Evolutionary conservation across 169 alveolate species (phyloP), one percentile per base, ranked within the genome.

Genomic region (Eimeria necatrix): DNA sequence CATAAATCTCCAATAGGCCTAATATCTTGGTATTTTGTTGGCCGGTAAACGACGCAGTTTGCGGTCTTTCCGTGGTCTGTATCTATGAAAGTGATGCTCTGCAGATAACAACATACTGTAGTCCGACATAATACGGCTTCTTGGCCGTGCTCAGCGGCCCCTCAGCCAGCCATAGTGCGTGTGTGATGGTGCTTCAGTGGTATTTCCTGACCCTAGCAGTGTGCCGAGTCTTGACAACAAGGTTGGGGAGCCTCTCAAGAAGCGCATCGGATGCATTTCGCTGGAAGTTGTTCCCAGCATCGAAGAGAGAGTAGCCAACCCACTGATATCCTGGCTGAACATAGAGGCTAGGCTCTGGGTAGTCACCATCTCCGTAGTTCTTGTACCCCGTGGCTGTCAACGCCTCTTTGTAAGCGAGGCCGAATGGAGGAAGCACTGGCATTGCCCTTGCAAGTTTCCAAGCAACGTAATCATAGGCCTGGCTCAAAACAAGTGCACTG

Each of bases 41-140:
- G 95, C 8, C 95, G 92, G 52, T 92, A 92, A 52, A 92, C 84
- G 18, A 92, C 95, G 61, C 95, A 92, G 86, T 81, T 78, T 4
- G 95, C 95, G n/a, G 76, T 59, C 59, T 83, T 83, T 4, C 78
- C 76, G 24, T 83, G 52, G 18, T 73, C 76, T 5, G 91, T 83
- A 24, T 83, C 91, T 4, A 83, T 53, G n/a, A 83, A 83, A 32
- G 91, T 83, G 8, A 83, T 74, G 61, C 68, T 83, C 91, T 83
- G 64, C 76, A 46, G 22, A 24, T 49, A 76, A 68, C 12, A 16
- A 68, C n/a, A 18, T 18, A 56, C 22, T 18, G 68, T 12, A 56
- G 68, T 12, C 12, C 41, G 0, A 56, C 20, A 56, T 18, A 56
- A 56, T 56, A 56, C 2, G 68, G 12, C 20, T 56, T 10, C 68